Evolutionary conservation across 129 eudicot species (phyloP).

Genomic region (Artemisia tridentata): DNA sequence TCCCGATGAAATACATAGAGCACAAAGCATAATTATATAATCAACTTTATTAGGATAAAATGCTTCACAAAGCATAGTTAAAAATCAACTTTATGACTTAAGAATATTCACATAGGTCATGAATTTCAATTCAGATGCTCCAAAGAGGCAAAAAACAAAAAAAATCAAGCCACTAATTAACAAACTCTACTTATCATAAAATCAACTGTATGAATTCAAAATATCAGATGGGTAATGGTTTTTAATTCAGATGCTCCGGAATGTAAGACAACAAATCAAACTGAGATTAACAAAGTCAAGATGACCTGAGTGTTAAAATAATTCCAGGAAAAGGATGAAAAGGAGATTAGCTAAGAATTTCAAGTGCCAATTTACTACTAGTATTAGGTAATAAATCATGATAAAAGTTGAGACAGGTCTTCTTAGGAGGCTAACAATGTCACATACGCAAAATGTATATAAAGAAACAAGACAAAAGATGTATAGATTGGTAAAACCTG

Average conservation of each 20-base stretch:
- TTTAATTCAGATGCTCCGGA: neutral
- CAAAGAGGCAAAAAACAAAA: neutral
- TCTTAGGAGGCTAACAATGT: no score
- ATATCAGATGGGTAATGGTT: neutral
- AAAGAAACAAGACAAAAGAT: no score
- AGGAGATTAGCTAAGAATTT: neutral
- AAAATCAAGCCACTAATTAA: no score
- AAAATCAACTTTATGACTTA: slow-evolving; percentile 10
- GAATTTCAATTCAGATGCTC: neutral
- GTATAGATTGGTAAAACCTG: neutral
- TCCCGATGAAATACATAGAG: no score
- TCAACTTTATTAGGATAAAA: no score
- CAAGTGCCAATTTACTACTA: neutral
- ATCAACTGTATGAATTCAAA: slow-evolving; percentile 6
- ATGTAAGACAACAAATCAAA: neutral
- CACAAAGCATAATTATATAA: no score
- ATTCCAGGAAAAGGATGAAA: neutral
- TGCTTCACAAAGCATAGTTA: no score
- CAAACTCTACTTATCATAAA: no score
- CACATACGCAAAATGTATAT: no score
- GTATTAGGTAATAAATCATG: no score
- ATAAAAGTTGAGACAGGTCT: no score
- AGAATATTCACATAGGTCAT: neutral
- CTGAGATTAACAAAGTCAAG: neutral
- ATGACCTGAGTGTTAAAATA: neutral